Conservation (phyloP, 176 grass and related monocot genomes). For the Aechmea fasciata region DNA sequence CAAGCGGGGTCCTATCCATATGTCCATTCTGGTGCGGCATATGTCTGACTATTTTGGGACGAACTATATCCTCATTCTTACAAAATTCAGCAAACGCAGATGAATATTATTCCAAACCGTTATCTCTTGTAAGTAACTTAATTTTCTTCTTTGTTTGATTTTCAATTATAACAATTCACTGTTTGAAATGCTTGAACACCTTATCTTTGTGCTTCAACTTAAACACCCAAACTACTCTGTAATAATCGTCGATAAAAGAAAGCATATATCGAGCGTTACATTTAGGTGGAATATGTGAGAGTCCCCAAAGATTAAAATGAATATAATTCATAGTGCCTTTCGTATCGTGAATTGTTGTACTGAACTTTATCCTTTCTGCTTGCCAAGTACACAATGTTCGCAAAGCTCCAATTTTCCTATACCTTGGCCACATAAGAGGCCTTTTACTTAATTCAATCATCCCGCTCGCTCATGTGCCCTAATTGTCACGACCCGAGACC, state of each 20-base stretch:
- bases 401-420: background rate
- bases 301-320: background rate
- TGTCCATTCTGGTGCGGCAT: background rate
- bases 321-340: background rate
- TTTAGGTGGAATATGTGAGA: background rate
- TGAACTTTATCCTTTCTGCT: background rate
- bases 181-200: background rate
- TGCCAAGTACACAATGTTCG: background rate
- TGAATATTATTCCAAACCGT: background rate
- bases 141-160: background rate
- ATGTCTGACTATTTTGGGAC: background rate
- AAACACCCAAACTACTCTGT: background rate
- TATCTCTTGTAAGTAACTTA: background rate
- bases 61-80: background rate
- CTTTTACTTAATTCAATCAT: background rate
- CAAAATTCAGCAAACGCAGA: background rate
- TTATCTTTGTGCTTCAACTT: background rate
- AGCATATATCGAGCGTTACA: background rate
- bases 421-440: background rate
- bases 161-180: background rate
- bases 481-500: no score
- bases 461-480: background rate
- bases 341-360: background rate
- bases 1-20: conserved; percentile 20
- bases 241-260: background rate